phyloP scores from a whole-genome alignment of 805 yeast species.

The Scheffersomyces amazonensis region DNA sequence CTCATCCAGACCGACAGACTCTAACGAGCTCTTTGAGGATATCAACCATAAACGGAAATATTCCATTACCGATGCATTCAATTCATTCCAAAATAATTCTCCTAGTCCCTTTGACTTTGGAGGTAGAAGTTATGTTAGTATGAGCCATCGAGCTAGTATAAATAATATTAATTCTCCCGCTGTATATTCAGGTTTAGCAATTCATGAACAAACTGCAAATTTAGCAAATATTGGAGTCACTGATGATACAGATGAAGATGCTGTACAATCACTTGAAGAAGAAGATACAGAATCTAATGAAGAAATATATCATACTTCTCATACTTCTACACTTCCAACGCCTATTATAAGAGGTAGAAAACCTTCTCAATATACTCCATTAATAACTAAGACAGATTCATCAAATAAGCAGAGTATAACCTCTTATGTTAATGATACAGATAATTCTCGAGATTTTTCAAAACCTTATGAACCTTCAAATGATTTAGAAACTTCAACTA shows the following conservation, averaged over 20 bases:
- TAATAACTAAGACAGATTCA: not conserved
- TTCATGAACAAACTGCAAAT: constrained; percentile 57
- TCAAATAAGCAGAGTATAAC: not conserved
- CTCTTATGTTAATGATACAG: not conserved
- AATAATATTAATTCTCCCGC: constrained; percentile 33
- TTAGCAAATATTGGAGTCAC: constrained; percentile 57
- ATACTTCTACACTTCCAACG: constrained; percentile 3
- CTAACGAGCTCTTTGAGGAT: too few relatives aligned
- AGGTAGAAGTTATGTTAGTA: constrained; percentile 40
- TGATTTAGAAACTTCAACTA: not conserved
- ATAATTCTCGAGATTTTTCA: not conserved
- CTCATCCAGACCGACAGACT: too few relatives aligned
- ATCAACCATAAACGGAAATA: constrained; percentile 8
- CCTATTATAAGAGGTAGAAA: constrained; percentile 1
- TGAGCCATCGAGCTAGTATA: constrained; percentile 24
- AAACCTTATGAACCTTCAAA: not conserved
- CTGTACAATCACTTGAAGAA: not conserved
- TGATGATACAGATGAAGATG: constrained; percentile 20
- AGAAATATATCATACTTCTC: not conserved
- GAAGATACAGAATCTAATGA: constrained; percentile 2
- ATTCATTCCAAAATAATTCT: constrained; percentile 13
- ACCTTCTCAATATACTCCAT: not conserved
- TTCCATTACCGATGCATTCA: constrained; percentile 15
- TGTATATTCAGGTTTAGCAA: constrained; percentile 45
- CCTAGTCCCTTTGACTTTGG: constrained; percentile 36